These are phyloP conservation scores for Millerozyma miso DNA, from an alignment of 805 yeast genomes.

Conservation along the genomic window DNA sequence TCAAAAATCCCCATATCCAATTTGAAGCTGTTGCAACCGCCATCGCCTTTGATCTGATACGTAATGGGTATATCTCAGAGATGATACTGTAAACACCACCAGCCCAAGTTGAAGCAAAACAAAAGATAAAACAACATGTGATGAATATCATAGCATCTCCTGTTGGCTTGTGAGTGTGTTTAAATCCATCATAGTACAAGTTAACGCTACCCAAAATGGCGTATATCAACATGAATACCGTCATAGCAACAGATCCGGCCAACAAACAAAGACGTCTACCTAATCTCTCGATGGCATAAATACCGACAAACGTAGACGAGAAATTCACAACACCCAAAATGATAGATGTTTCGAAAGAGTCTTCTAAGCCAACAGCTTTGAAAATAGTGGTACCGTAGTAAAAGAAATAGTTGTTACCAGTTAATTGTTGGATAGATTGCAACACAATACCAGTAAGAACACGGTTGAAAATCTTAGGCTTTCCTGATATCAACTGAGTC, in stretches of 20 bases:
- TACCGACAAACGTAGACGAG: constrained; percentile 49
- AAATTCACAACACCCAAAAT: constrained; percentile 54
- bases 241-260: constrained; percentile 44
- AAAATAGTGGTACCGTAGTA: constrained; percentile 58
- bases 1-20: constrained; percentile 60
- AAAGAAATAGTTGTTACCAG: constrained; percentile 60
- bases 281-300: constrained; percentile 44
- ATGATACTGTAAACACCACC: constrained; percentile 64
- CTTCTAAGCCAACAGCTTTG: constrained; percentile 44
- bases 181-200: constrained; percentile 37
- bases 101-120: constrained; percentile 71
- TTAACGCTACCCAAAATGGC: constrained; percentile 57
- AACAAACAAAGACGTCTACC: constrained; percentile 49
- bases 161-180: constrained; percentile 41
- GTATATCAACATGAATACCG: constrained; percentile 53
- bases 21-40: constrained; percentile 61
- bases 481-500: constrained; percentile 58
- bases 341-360: constrained; percentile 53
- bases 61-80: constrained; percentile 64
- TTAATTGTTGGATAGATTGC: constrained; percentile 55
- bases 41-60: constrained; percentile 60
- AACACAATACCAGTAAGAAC: constrained; percentile 53
- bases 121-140: constrained; percentile 59
- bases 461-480: constrained; percentile 58
- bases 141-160: constrained; percentile 61